Evolutionary conservation across 257 asterid genomes (phyloP), one percentile per base, ranked within the genome.

Genomic region (Solanum virginianum): DNA sequence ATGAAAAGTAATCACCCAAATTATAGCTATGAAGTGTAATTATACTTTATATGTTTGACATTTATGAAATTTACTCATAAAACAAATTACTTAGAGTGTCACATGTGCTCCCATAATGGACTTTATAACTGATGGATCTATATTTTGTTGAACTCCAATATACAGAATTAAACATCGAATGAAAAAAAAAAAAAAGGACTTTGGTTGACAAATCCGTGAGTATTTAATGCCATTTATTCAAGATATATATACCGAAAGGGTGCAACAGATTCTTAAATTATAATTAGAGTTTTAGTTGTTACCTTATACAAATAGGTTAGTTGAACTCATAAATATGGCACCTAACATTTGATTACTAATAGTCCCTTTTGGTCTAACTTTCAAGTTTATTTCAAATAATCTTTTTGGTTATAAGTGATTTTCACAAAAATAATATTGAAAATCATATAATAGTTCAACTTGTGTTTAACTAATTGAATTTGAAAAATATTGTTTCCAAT

Each of bases 81-180:
- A 36, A 36, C 0, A 36, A 36, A 36, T 36, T 36, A 4, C 6
- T 60, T 0, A 0, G 1, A 60, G 8, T 5, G 16, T 0, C 0
- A 0, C 0, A 10, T 10, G 4, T 10, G 0, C 11, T 41, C 47
- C 7, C 9, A 41, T 0, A 60, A 59, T n/a, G 1, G 5, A 22
- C 22, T 0, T 24, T 1, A 63, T 0, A 24, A 63, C 12, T 1
- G 0, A 2, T 12, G 20, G 8, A 65, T 65, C 0, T 14, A 0
- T 12, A 65, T 65, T 63, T 26, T 12, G 2, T 6, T 7, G 1
- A 0, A 29, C 11, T 8, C 3, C 0, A 22, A 5, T 62, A 5
- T 62, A 1, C 7, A n/a, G 5, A 62, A 62, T 22, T 16, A 22
- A n/a, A 59, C 11, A 62, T 0, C 16, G 2, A 56, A 12, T 57